A percentile compares a stretch with the other conserved stretches of the same genome.
Evolutionary conservation across 148 eudicot genomes (phyloP).

Genomic region (Heliamphora exappendiculata): DNA sequence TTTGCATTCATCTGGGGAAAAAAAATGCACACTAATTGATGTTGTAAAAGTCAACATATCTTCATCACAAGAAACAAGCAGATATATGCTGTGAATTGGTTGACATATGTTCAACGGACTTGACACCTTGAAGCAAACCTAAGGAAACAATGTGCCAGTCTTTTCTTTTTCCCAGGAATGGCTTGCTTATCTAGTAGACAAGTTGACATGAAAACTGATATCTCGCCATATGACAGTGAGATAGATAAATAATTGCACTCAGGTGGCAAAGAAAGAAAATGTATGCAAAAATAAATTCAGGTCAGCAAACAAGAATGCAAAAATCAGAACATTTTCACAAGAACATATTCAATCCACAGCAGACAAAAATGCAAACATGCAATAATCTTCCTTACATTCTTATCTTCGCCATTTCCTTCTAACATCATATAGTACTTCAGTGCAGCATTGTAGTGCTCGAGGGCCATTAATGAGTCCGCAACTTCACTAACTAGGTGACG

Average conservation of each 20-base stretch:
- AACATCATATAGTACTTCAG: slow-evolving; percentile 67
- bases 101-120: background rate
- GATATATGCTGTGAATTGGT: no score
- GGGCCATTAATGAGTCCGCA: slow-evolving; percentile 50
- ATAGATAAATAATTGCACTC: background rate
- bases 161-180: background rate
- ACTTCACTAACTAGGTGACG: slow-evolving; percentile 47
- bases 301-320: background rate
- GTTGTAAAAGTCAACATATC: background rate
- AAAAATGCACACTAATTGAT: background rate
- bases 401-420: slow-evolving; percentile 35
- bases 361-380: background rate
- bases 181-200: background rate
- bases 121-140: background rate
- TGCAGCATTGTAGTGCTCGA: slow-evolving; percentile 53
- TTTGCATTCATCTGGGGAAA: background rate
- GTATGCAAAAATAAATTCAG: background rate
- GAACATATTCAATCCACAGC: background rate
- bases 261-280: background rate
- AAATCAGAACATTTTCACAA: background rate
- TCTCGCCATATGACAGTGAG: background rate
- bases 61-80: background rate
- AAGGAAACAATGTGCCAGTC: background rate
- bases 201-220: background rate
- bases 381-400: slow-evolving; percentile 31